Conservation (phyloP, 805 yeast genomes). For the Lachancea lanzarotensis region DNA sequence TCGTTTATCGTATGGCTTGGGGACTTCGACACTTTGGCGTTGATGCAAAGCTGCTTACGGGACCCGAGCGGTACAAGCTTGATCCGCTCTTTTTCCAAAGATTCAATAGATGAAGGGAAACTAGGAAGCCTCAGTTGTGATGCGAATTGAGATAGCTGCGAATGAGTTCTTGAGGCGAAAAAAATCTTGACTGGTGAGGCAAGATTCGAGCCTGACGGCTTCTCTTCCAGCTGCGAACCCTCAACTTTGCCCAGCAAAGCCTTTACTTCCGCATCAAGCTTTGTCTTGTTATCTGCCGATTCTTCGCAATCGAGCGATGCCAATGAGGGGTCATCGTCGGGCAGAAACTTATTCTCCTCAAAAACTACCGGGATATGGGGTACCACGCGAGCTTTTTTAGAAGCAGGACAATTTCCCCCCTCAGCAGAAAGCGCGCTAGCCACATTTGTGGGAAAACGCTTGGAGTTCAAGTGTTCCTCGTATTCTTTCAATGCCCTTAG, state of each 20-base stretch:
- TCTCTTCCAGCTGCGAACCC: slow-evolving; percentile 14
- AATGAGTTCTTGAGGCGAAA: slow-evolving; percentile 84
- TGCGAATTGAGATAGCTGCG: slow-evolving; percentile 77
- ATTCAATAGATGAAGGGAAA: slow-evolving; percentile 54
- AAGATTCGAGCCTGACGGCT: slow-evolving; percentile 13
- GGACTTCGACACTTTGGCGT: slow-evolving; percentile 50
- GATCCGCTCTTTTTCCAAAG: slow-evolving; percentile 40
- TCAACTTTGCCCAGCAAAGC: slow-evolving; percentile 39
- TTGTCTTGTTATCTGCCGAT: slow-evolving; percentile 21
- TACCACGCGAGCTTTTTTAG: slow-evolving; percentile 14
- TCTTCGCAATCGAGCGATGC: slow-evolving; percentile 7
- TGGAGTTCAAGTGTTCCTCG: slow-evolving; percentile 31
- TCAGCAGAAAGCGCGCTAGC: slow-evolving; percentile 1
- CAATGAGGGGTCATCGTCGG: slow-evolving; percentile 9
- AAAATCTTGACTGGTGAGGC: slow-evolving; percentile 43
- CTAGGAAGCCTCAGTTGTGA: slow-evolving; percentile 57
- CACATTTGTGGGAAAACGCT: slow-evolving; percentile 13
- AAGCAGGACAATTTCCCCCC: not conserved
- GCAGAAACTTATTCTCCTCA: slow-evolving; percentile 17
- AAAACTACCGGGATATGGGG: slow-evolving; percentile 24
- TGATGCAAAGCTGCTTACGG: slow-evolving; percentile 76
- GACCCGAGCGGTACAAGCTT: slow-evolving; percentile 76
- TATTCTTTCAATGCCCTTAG: slow-evolving; percentile 27
- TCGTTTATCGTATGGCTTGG: slow-evolving; percentile 60
- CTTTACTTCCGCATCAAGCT: slow-evolving; percentile 43